Conservation (phyloP, 768 basidiomycete genomes). For the Termitomyces sp. region DNA sequence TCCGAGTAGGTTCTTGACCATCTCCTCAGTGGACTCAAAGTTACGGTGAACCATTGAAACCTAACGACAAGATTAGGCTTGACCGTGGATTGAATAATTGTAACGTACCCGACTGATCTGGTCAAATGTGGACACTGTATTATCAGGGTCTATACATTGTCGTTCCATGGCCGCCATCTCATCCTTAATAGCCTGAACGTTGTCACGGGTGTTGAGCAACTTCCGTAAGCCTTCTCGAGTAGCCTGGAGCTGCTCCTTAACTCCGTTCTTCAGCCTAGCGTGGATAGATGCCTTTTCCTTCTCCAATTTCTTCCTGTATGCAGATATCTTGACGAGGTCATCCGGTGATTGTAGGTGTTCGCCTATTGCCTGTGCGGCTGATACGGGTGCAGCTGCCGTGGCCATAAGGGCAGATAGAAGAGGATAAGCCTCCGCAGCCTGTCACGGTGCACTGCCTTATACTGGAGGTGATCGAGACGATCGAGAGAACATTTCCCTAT, state of each 20-base stretch:
- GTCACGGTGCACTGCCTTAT: neutral
- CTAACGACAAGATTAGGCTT: slow-evolving; percentile 33
- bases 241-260: slow-evolving; percentile 88
- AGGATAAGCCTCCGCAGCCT: slow-evolving; percentile 3
- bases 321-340: slow-evolving; percentile 82
- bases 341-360: slow-evolving; percentile 93
- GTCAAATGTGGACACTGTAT: slow-evolving; percentile 81
- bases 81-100: neutral
- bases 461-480: slow-evolving; percentile 1
- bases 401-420: neutral
- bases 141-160: slow-evolving; percentile 69
- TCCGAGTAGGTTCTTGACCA: slow-evolving; percentile 89
- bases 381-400: slow-evolving; percentile 54
- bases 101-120: slow-evolving; percentile 86
- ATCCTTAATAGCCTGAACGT: slow-evolving; percentile 79
- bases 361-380: slow-evolving; percentile 80
- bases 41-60: slow-evolving; percentile 95
- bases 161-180: slow-evolving; percentile 80
- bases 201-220: slow-evolving; percentile 67
- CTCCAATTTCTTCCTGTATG: slow-evolving; percentile 90
- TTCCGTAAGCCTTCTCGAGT: slow-evolving; percentile 86
- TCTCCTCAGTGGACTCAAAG: slow-evolving; percentile 91
- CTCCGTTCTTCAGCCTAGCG: slow-evolving; percentile 82
- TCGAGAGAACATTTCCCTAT: neutral
- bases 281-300: slow-evolving; percentile 97